Base-by-base conservation (phyloP, 305 asterid genomes). In the Plantago rigida region DNA sequence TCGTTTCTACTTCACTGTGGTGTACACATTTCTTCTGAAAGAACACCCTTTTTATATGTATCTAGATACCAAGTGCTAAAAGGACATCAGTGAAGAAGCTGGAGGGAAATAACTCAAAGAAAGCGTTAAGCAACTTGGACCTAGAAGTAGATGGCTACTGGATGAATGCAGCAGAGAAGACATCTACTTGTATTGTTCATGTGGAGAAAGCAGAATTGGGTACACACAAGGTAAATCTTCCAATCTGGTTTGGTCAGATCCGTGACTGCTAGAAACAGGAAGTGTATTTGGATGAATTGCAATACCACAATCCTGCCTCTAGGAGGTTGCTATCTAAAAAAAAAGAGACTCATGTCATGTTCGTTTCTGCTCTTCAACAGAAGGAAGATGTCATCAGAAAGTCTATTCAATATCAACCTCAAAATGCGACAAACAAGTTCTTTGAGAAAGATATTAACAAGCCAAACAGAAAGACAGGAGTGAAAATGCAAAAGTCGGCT, bases 281-380 rank as follows among this genome's bases (percentile, higher is more conserved):
- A 26, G 36, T 15, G 14, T 54, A 11, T 12, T 13, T 54, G 41
- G 41, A 34, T 34, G 6, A 34, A 34, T 34, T 3, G 41, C 6
- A 2, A 34, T 34, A 34, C 6, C 41, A 34, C 7, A 34, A 34
- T 34, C 4, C 41, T 4, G 36, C 5, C 36, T 4, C 36, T 29
- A 4, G 36, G 36, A 4, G 8, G 8, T 34, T 5, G 41, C n/a
- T n/a, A 17, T 17, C 19, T 17, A 17, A 17, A 17, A 17, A 17
- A 17, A 17, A 17, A 17, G 41, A 34, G 4, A 34, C 41, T 34
- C 41, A 29, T 29, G 41, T 54, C 9, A 28, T 55, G 4, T 8
- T 13, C 31, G 46, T 55, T 13, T 55, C 60, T 55, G 59, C 47
- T 55, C 12, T 31, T 15, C 46, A 55, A 55, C 69, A 74, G 82